Conservation (phyloP, 371 early-diverging fungal species). For the Mucor irregularis region DNA sequence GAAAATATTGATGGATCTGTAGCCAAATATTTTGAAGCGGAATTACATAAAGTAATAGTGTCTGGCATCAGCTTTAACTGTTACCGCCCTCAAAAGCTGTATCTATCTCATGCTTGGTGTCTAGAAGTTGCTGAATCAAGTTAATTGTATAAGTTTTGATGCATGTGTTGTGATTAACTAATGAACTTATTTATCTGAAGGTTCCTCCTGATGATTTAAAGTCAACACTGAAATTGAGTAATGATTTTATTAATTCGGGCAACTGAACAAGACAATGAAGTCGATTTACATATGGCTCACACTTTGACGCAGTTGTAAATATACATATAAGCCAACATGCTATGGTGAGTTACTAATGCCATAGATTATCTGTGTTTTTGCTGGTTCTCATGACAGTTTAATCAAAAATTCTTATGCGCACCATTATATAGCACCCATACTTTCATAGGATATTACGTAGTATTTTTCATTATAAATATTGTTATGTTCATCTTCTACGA, state of each 20-base stretch:
- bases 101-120: conserved; percentile 15
- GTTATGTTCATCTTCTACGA: no score
- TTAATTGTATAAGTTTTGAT: conserved; percentile 18
- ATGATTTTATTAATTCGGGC: conserved; percentile 12
- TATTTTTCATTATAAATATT: no score
- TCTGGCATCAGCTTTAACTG: conserved; percentile 11
- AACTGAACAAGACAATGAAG: conserved; percentile 15
- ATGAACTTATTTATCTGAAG: conserved; percentile 19
- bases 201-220: conserved; percentile 17
- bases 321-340: conserved; percentile 19
- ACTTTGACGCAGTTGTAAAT: conserved; percentile 20
- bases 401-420: conserved; percentile 14
- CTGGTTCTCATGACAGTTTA: conserved; percentile 16
- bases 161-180: conserved; percentile 18
- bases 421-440: conserved; percentile 14
- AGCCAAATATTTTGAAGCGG: conserved; percentile 17
- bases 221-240: conserved; percentile 19
- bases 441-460: no score
- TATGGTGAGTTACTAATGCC: conserved; percentile 17
- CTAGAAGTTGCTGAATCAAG: conserved; percentile 20
- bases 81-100: conserved; percentile 20
- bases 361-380: conserved; percentile 19
- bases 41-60: conserved; percentile 13
- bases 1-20: conserved; percentile 17
- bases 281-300: conserved; percentile 19